phyloP scores from a whole-genome alignment of 768 basidiomycete genomes.

The Xerocomus brunneocitrinus region DNA sequence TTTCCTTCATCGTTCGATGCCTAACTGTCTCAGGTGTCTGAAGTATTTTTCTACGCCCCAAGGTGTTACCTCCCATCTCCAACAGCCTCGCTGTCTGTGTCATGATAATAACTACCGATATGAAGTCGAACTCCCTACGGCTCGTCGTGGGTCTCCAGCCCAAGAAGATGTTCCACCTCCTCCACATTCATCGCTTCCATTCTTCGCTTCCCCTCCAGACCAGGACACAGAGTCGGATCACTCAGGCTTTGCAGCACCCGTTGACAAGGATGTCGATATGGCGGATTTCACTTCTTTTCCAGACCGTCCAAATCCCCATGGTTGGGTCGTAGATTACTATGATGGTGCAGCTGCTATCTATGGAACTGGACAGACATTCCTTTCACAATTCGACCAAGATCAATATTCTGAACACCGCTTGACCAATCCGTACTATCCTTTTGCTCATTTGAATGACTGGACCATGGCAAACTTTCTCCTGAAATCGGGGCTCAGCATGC shows the following conservation, averaged over 20 bases:
- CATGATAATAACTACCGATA: not conserved
- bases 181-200: not conserved
- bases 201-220: not conserved
- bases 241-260: not conserved
- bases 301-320: not conserved
- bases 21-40: not conserved
- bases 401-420: not conserved
- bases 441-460: not conserved
- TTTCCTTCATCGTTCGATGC: not conserved
- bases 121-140: not conserved
- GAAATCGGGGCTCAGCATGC: not conserved
- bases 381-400: not conserved
- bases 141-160: not conserved
- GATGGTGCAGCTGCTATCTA: not conserved
- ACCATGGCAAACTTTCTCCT: not conserved
- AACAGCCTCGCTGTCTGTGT: not conserved
- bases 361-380: not conserved
- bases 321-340: not conserved
- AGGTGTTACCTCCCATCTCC: not conserved
- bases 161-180: not conserved
- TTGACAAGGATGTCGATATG: not conserved
- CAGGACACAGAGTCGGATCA: not conserved
- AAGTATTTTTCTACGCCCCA: not conserved
- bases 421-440: not conserved
- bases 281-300: not conserved